A percentile compares a stretch with the other conserved stretches of the same genome.
Evolutionary conservation across 805 yeast species (phyloP).

Genomic region (Teunomyces barrocoloradensis): DNA sequence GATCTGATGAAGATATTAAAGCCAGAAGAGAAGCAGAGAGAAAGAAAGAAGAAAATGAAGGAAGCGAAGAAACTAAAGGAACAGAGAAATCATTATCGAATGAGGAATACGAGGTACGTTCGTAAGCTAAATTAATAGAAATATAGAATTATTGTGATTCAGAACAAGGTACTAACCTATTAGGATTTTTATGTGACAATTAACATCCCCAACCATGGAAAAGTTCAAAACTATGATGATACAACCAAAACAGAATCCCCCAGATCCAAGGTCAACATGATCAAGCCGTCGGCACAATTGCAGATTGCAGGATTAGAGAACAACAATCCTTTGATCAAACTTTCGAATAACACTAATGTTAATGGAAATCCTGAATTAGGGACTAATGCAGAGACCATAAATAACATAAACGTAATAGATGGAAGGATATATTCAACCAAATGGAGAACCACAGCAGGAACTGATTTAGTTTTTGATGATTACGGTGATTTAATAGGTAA

Average conservation of each 20-base stretch:
- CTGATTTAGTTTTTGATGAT: conserved; percentile 51
- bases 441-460: conserved; percentile 79
- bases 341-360: conserved; percentile 27
- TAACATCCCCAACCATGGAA: conserved; percentile 26
- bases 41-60: conserved; percentile 33
- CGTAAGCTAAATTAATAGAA: conserved; percentile 11
- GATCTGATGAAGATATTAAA: conserved; percentile 81
- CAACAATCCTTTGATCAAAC: conserved; percentile 33
- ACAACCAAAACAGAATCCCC: conserved; percentile 10
- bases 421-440: conserved; percentile 63
- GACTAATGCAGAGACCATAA: conserved; percentile 15
- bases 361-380: conserved; percentile 10
- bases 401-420: conserved; percentile 31
- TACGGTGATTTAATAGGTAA: conserved; percentile 40
- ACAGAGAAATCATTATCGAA: conserved; percentile 9
- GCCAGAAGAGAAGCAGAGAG: conserved; percentile 18
- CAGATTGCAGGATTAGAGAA: conserved; percentile 36
- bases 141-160: conserved; percentile 1
- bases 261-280: conserved; percentile 21
- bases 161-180: conserved; percentile 18
- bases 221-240: conserved; percentile 10
- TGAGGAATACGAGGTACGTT: conserved; percentile 27
- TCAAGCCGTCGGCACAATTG: conserved; percentile 40
- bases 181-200: conserved; percentile 35
- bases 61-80: conserved; percentile 14